Conservation (phyloP, 345 rosid genomes). For the Cardamine occulta region DNA sequence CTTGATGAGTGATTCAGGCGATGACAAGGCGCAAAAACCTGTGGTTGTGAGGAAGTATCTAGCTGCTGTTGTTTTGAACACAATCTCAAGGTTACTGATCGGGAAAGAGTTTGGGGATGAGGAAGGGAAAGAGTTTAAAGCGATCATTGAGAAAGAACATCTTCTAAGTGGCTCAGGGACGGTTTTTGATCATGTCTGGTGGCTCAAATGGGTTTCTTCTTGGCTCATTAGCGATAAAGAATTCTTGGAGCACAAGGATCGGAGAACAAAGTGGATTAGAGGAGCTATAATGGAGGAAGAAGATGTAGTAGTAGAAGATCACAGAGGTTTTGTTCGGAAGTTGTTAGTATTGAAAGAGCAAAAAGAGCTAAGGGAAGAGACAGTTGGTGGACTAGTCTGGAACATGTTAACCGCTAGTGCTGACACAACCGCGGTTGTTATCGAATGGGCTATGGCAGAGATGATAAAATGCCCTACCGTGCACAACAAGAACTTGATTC, state of each 20-base stretch:
- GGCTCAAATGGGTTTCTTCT: slow-evolving; percentile 42
- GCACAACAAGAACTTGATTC: slow-evolving; percentile 45
- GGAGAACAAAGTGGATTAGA: slow-evolving; percentile 37
- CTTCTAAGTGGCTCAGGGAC: slow-evolving; percentile 33
- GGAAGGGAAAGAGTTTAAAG: slow-evolving; percentile 44
- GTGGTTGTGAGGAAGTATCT: slow-evolving; percentile 41
- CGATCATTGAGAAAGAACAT: slow-evolving; percentile 34
- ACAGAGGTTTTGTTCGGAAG: slow-evolving; percentile 35
- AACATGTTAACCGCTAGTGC: slow-evolving; percentile 57
- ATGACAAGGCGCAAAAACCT: slow-evolving; percentile 12
- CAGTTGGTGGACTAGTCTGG: slow-evolving; percentile 53
- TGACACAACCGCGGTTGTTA: slow-evolving; percentile 49
- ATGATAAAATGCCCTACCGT: slow-evolving; percentile 44
- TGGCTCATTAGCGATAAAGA: slow-evolving; percentile 33
- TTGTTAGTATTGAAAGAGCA: slow-evolving; percentile 39
- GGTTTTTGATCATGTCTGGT: slow-evolving; percentile 39
- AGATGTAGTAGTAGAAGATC: slow-evolving; percentile 15
- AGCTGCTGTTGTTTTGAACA: slow-evolving; percentile 41
- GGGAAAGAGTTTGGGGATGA: slow-evolving; percentile 41
- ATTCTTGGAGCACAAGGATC: slow-evolving; percentile 19
- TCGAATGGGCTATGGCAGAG: slow-evolving; percentile 60
- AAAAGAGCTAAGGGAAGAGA: slow-evolving; percentile 46
- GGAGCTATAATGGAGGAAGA: slow-evolving; percentile 41
- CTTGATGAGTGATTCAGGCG: slow-evolving; percentile 24
- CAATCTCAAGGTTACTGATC: slow-evolving; percentile 39